A percentile compares a stretch with the other conserved stretches of the same genome.
Evolutionary conservation across 257 asterid species (phyloP).

Genomic region (Gentiana straminea): DNA sequence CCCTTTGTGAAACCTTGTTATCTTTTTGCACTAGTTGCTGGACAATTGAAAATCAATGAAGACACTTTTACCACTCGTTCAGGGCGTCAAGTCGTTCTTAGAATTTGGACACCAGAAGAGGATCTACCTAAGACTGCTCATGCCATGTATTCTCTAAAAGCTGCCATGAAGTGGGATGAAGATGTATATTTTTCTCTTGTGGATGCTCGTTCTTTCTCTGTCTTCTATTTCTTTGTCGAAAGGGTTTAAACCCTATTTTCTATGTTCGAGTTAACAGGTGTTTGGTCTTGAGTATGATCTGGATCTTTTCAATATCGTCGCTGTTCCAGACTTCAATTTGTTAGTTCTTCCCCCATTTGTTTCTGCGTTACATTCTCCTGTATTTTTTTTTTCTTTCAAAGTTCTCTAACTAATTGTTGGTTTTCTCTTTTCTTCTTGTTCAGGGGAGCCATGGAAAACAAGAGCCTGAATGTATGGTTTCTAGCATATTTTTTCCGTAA

Average conservation of each 20-base stretch:
- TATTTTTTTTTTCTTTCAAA: constrained; percentile 1
- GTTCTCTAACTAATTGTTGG: too few species aligned
- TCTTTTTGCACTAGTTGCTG: constrained; percentile 95
- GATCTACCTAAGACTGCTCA: constrained; percentile 89
- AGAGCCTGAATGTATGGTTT: constrained; percentile 77
- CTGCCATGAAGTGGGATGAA: constrained; percentile 99
- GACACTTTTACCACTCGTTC: constrained; percentile 76
- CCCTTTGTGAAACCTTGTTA: constrained; percentile 93
- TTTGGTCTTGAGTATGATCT: constrained; percentile 94
- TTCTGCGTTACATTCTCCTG: constrained; percentile 10
- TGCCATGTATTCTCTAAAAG: constrained; percentile 95
- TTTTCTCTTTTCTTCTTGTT: constrained; percentile 10
- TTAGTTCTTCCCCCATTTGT: constrained; percentile 26
- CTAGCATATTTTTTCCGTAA: constrained; percentile 2
- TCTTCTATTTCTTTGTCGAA: constrained; percentile 1
- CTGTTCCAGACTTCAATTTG: constrained; percentile 95
- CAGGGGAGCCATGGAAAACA: constrained; percentile 99
- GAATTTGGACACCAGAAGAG: constrained; percentile 87
- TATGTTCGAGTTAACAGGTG: constrained; percentile 36
- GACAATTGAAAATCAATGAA: constrained; percentile 80
- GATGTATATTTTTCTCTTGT: constrained; percentile 40
- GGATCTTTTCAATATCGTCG: constrained; percentile 92
- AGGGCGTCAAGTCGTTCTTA: constrained; percentile 67
- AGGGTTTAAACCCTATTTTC: too few species aligned
- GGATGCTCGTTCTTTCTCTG: constrained; percentile 5